phyloP scores from a whole-genome alignment of 1,284 basidiomycete species.

The Cutaneotrichosporon sp. region DNA sequence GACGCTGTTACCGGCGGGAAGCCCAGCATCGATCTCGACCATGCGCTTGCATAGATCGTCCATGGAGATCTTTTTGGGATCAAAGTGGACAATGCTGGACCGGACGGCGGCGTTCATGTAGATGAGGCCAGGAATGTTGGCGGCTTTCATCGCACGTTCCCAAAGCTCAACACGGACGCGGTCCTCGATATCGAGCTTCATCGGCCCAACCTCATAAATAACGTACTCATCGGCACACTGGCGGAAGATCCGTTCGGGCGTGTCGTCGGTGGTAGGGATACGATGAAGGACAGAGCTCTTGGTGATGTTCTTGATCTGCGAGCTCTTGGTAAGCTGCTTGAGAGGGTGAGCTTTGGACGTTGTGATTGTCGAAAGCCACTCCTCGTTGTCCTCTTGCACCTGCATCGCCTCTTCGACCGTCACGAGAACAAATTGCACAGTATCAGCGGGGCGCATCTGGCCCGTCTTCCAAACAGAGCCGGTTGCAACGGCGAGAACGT shows the following conservation, averaged over 20 bases:
- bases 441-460: constrained; percentile 37
- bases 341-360: constrained; percentile 6
- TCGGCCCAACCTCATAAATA: constrained; percentile 56
- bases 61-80: constrained; percentile 51
- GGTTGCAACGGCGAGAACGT: constrained; percentile 13
- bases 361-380: no score
- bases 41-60: constrained; percentile 49
- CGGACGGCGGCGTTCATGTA: constrained; percentile 56
- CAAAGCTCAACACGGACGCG: constrained; percentile 58
- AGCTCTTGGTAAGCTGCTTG: constrained; percentile 8
- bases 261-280: constrained; percentile 6
- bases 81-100: constrained; percentile 57
- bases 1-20: constrained; percentile 26
- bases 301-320: constrained; percentile 11
- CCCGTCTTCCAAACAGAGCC: constrained; percentile 34
- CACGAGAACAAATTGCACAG: constrained; percentile 47
- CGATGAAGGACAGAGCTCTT: constrained; percentile 12
- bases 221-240: constrained; percentile 58
- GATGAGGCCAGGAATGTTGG: constrained; percentile 47
- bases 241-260: constrained; percentile 15
- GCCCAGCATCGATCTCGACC: constrained; percentile 11
- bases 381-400: constrained; percentile 8
- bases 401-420: constrained; percentile 40
- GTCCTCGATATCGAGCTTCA: constrained; percentile 53
- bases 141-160: constrained; percentile 50